These are phyloP conservation scores for Chrysoporthe deuterocubensis DNA, from an alignment of 2,329 filamentous ascomycete genomes.

Conservation along the genomic window DNA sequence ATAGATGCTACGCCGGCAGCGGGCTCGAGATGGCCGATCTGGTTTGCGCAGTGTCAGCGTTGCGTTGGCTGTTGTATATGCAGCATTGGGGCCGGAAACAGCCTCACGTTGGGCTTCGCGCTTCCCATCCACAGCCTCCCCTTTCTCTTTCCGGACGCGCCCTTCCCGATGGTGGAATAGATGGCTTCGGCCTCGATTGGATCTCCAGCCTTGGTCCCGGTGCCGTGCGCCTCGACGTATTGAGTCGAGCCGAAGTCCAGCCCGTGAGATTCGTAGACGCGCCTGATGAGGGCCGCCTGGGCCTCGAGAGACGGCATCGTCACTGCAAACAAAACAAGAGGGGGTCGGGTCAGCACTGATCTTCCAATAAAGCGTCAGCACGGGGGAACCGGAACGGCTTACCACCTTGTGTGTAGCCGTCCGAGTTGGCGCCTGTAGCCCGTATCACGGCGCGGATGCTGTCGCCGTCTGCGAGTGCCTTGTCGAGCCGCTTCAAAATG, in stretches of 20 bases:
- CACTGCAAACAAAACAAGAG: no score
- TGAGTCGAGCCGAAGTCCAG: constrained; percentile 44
- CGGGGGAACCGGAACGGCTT: no score
- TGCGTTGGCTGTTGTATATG: no score
- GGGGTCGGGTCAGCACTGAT: background rate
- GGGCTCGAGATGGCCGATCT: constrained; percentile 53
- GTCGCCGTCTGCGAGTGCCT: constrained; percentile 46
- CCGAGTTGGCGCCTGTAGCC: constrained; percentile 56
- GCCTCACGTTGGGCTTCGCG: constrained; percentile 40
- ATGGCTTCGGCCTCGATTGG: constrained; percentile 50
- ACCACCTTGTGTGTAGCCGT: constrained; percentile 62
- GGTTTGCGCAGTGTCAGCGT: no score
- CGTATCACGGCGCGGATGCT: constrained; percentile 56
- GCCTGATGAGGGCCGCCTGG: constrained; percentile 46
- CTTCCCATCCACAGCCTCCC: constrained; percentile 40
- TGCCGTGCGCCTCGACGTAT: constrained; percentile 52
- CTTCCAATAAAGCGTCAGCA: constrained; percentile 39
- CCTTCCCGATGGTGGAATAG: constrained; percentile 37
- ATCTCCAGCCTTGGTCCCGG: constrained; percentile 52
- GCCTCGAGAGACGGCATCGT: background rate
- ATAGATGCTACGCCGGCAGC: constrained; percentile 54
- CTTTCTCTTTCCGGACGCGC: constrained; percentile 32
- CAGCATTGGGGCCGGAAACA: no score
- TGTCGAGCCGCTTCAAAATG: constrained; percentile 1
- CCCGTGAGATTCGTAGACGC: constrained; percentile 46